Evolutionary conservation across 2,329 filamentous ascomycete genomes (phyloP), one percentile per base, ranked within the genome.

Genomic region (Penicillium brasilianum): DNA sequence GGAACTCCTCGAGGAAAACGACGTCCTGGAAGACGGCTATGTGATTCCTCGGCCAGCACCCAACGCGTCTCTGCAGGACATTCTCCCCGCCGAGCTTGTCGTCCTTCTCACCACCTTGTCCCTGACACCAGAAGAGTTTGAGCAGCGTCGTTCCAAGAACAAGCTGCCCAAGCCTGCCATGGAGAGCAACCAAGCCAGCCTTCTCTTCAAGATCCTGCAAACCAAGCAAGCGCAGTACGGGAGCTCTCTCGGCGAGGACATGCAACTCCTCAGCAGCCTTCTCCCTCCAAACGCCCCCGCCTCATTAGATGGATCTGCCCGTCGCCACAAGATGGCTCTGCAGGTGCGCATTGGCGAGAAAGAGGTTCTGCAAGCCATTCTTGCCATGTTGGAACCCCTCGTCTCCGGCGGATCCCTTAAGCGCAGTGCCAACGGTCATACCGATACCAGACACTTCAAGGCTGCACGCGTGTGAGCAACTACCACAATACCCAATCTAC

Each of bases 281-380:
- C 69, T 66, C 61, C 73, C 68, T 57, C 68, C 60, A 13, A 61
- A 65, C 71, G 73, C 59, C 67, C 74, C 72, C 63, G 70, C 63
- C 28, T 46, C 72, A 16, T 68, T 77, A 32, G 77, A 83, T 53
- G 74, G 66, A 54, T 70, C 66, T 11, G 34, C 59, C 20, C 71
- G 71, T 25, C 77, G 78, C 34, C 69, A 74, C 14, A 79, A 77
- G 46, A 90, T 90, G 87, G 90, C 90, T 0, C 70, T 88, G 22
- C 79, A 85, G 54, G 89, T 93, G 37, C 84, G 91, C 61, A 76
- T 88, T 2, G 91, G 90, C 14, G 91, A 94, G 76, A 92, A 92
- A 74, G 82, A 83, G 66, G 80, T 93, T 6, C 72, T 93, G 25
- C 76, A 81, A 58, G 82, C 87, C 69, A 81, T 87, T 1, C 80